Base-by-base conservation (phyloP, 2,329 filamentous ascomycete species). In the Rhinocladiella mackenziei region DNA sequence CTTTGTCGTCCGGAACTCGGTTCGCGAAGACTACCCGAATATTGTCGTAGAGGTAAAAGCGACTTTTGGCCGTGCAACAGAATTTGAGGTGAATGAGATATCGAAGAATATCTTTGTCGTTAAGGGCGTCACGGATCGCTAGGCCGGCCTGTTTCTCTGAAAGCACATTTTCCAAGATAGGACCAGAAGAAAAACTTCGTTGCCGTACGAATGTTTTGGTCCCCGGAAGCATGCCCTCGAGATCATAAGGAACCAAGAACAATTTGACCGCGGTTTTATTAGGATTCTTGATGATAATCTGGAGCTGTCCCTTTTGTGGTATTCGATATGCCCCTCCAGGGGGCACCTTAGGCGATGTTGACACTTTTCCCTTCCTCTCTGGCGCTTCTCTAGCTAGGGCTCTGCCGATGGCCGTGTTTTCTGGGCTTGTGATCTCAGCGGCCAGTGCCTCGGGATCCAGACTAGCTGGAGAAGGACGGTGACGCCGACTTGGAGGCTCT, bases 221-320 rank as follows among this genome's bases (percentile, higher is more conserved):
- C 0, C 89, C 89, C 0, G 88, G 78, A 50, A 92, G 84, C 91
- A 98, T 98, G 39, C 88, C 91, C 1, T 80, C 76, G 1, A 98
- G 72, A 61, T 97, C 89, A 57, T 97, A 98, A 0, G 91, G 92
- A 2, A 98, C 80, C 17, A 97, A 74, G 57, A 97, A 97, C 0
- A 98, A 73, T 64, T 98, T 97, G 42, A 97, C 91, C 1, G 92
- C 92, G 3, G 92, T 97, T 62, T 97, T 97, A 69, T 97, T 95
- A 11, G 89, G 91, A 58, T 97, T 98, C 64, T 97, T 97, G 63
- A 98, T 87, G 50, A 98, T 84, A 53, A 98, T 94, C 59, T 98
- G 92, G 10, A 98, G 73, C 65, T 97, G 92, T 0, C 92, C 92
- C 63, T 89, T 85, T 60, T 92, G 83, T 0, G 92, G 92, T 40